A percentile compares a stretch with the other conserved stretches of the same genome.
Conservation (phyloP, 2,329 filamentous ascomycete genomes). For the Chrysoporthe deuterocubensis region DNA sequence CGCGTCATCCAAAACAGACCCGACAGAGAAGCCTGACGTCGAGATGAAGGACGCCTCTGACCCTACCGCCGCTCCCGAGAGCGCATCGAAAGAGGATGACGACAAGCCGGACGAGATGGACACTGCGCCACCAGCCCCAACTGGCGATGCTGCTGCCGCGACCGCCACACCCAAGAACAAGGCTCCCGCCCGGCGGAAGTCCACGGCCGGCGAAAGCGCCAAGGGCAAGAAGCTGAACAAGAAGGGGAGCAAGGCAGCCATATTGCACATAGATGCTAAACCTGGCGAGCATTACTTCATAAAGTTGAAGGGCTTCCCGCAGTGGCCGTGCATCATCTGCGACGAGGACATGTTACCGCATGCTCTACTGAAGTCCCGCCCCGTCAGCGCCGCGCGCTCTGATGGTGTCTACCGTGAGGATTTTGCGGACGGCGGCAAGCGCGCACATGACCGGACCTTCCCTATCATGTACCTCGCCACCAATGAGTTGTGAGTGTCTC, state of each 20-base stretch:
- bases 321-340: slow-evolving; percentile 93
- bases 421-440: slow-evolving; percentile 86
- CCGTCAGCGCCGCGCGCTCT: slow-evolving; percentile 77
- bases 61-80: slow-evolving; percentile 44
- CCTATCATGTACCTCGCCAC: slow-evolving; percentile 94
- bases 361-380: slow-evolving; percentile 74
- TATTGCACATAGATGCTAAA: slow-evolving; percentile 77
- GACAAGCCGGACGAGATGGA: slow-evolving; percentile 35
- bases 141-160: slow-evolving; percentile 38
- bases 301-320: slow-evolving; percentile 90
- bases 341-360: slow-evolving; percentile 93
- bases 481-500: slow-evolving; percentile 87
- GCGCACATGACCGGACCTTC: slow-evolving; percentile 82
- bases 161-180: slow-evolving; percentile 47
- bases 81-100: slow-evolving; percentile 42
- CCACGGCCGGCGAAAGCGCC: slow-evolving; percentile 62
- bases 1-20: slow-evolving; percentile 35
- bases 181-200: slow-evolving; percentile 72
- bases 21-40: slow-evolving; percentile 47
- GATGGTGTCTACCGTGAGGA: slow-evolving; percentile 89
- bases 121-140: slow-evolving; percentile 33
- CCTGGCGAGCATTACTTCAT: slow-evolving; percentile 92
- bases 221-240: slow-evolving; percentile 83
- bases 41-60: slow-evolving; percentile 76
- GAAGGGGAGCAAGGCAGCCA: slow-evolving; percentile 77